Percentiles rank a stretch among this genome's conserved stretches.
Evolutionary conservation across 345 rosid genomes (phyloP).

Genomic region (Cardamine resedifolia): DNA sequence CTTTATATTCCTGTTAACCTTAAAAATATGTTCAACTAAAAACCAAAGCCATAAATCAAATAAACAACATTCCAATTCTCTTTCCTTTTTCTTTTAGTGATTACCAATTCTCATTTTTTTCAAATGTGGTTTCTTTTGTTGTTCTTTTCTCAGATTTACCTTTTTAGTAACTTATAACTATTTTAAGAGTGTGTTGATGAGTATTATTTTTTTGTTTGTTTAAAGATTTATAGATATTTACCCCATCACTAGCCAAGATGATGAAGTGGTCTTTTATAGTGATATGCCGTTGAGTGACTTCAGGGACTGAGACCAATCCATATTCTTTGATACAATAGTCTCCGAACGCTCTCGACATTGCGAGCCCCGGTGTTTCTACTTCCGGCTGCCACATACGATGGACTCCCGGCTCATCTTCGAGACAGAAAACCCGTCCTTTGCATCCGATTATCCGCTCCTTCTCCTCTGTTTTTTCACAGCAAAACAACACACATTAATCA

Average conservation of each 20-base stretch:
- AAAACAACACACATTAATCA: conserved; percentile 3
- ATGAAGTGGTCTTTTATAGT: conserved; percentile 75
- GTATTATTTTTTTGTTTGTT: not conserved
- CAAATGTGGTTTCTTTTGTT: not conserved
- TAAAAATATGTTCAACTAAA: not conserved
- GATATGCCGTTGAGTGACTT: conserved; percentile 77
- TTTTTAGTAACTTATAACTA: not conserved
- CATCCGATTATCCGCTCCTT: conserved; percentile 72
- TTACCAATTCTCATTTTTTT: not conserved
- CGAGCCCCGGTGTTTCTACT: conserved; percentile 76
- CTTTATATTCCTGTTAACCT: not conserved
- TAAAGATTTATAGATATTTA: conserved; percentile 33
- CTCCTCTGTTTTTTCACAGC: conserved; percentile 56
- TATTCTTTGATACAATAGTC: conserved; percentile 83
- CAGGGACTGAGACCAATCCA: conserved; percentile 86
- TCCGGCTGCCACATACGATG: conserved; percentile 91
- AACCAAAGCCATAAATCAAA: not conserved
- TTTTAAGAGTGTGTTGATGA: not conserved
- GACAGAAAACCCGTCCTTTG: conserved; percentile 76
- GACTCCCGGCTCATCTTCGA: conserved; percentile 85
- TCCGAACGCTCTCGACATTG: conserved; percentile 98
- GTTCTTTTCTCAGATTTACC: not conserved
- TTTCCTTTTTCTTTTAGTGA: not conserved
- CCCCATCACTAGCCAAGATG: conserved; percentile 92
- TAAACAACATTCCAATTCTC: not conserved